These are phyloP conservation scores for Lentinus brumalis DNA, from an alignment of 768 basidiomycete species.

Conservation along the genomic window DNA sequence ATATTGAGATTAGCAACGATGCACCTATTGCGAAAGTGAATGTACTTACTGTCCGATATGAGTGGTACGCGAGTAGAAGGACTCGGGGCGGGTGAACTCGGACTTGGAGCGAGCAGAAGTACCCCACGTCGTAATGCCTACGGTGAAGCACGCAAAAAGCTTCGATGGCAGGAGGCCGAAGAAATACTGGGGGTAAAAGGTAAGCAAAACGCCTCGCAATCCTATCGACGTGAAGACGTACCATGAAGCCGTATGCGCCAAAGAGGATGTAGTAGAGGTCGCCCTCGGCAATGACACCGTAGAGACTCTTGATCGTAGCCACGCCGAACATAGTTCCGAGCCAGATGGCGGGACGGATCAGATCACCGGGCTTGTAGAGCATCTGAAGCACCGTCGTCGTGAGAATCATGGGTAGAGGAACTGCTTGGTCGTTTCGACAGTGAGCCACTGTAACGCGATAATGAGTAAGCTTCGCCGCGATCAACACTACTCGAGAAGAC, in stretches of 20 bases:
- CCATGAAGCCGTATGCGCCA: slow-evolving; percentile 22
- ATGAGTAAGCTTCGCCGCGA: not conserved
- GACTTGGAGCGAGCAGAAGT: slow-evolving; percentile 19
- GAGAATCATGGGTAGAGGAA: slow-evolving; percentile 25
- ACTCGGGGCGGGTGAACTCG: slow-evolving; percentile 18
- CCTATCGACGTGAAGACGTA: not conserved
- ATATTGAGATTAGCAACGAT: too few relatives aligned
- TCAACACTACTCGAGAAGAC: not conserved
- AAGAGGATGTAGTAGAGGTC: slow-evolving; percentile 21
- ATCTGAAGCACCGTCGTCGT: slow-evolving; percentile 24
- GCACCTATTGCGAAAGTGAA: too few relatives aligned
- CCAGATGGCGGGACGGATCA: slow-evolving; percentile 23
- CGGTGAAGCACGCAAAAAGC: slow-evolving; percentile 18
- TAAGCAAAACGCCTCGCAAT: not conserved
- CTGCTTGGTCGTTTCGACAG: slow-evolving; percentile 26
- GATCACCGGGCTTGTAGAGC: slow-evolving; percentile 18
- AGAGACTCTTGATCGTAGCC: slow-evolving; percentile 23
- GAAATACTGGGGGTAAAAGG: slow-evolving; percentile 10
- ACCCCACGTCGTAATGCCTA: slow-evolving; percentile 16
- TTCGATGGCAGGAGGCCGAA: slow-evolving; percentile 17
- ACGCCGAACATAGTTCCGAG: slow-evolving; percentile 25
- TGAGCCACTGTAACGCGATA: slow-evolving; percentile 17
- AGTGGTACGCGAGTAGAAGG: slow-evolving; percentile 14
- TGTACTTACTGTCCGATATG: slow-evolving; percentile 11
- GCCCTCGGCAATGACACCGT: slow-evolving; percentile 20